Conservation (phyloP, 177 flowering plant species). For the Vitis hybrid region DNA sequence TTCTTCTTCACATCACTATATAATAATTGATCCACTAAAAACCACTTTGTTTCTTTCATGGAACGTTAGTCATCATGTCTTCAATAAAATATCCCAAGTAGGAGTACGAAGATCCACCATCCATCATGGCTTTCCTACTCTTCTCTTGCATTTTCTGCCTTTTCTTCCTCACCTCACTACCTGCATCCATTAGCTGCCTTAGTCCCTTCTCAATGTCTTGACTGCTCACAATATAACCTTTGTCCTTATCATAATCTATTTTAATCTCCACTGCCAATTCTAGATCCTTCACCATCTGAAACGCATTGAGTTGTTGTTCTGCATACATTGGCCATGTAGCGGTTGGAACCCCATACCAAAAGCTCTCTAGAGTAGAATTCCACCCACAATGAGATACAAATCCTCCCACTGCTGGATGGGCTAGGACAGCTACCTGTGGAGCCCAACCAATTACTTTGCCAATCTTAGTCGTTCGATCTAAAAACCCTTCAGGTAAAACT, state of each 20-base stretch:
- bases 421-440: slow-evolving; percentile 33
- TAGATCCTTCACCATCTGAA: slow-evolving; percentile 24
- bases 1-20: no score
- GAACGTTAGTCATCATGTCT: neutral
- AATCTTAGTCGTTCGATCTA: slow-evolving; percentile 23
- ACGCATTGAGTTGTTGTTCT: slow-evolving; percentile 38
- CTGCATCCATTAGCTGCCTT: slow-evolving; percentile 22
- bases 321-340: slow-evolving; percentile 37
- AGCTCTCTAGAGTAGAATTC: slow-evolving; percentile 37
- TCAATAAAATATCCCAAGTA: slow-evolving; percentile 12
- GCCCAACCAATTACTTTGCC: slow-evolving; percentile 33
- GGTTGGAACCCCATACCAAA: slow-evolving; percentile 37
- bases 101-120: slow-evolving; percentile 32
- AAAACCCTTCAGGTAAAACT: slow-evolving; percentile 31
- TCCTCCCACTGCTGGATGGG: slow-evolving; percentile 36
- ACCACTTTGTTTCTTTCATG: no score
- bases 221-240: slow-evolving; percentile 3
- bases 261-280: slow-evolving; percentile 35
- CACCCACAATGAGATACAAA: slow-evolving; percentile 45
- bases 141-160: slow-evolving; percentile 22
- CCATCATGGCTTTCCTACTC: slow-evolving; percentile 17
- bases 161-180: slow-evolving; percentile 18
- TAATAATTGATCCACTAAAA: no score
- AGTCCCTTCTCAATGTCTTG: slow-evolving; percentile 25
- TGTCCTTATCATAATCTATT: slow-evolving; percentile 14